These are phyloP conservation scores for Mortierella sp. DNA, from an alignment of 371 early-diverging fungal species.

Conservation along the genomic window DNA sequence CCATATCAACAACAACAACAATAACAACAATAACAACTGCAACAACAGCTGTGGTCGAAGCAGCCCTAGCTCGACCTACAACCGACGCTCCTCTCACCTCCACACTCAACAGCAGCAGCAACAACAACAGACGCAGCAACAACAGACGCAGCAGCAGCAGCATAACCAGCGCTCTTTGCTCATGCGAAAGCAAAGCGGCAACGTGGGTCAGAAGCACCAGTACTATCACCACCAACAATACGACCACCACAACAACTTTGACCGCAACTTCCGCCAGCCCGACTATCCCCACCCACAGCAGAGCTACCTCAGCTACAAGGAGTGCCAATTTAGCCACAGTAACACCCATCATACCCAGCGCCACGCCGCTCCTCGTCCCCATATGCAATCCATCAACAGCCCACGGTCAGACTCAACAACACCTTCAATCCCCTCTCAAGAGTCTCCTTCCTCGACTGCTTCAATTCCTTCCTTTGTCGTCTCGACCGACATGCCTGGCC, in stretches of 20 bases:
- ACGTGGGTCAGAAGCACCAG: conserved; percentile 38
- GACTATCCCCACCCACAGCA: conserved; percentile 1
- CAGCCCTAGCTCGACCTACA: neutral
- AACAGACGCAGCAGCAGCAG: conserved; percentile 18
- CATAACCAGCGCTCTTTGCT: conserved; percentile 15
- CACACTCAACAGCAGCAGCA: conserved; percentile 7
- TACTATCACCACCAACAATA: conserved; percentile 37
- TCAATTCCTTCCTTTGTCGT: conserved; percentile 2
- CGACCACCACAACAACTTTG: conserved; percentile 3
- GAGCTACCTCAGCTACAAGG: neutral
- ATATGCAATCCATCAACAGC: conserved; percentile 10
- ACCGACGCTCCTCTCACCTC: conserved; percentile 1
- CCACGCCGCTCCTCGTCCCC: neutral
- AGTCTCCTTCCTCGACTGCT: neutral
- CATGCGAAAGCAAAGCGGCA: conserved; percentile 17
- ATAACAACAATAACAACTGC: conserved; percentile 18
- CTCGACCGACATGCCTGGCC: neutral
- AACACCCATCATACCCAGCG: conserved; percentile 16
- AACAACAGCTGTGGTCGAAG: neutral
- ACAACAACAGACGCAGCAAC: conserved; percentile 13
- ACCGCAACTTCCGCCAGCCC: neutral
- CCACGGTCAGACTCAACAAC: neutral
- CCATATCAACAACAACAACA: conserved; percentile 30
- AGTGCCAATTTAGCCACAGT: conserved; percentile 8
- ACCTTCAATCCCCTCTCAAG: neutral